These are phyloP conservation scores for Turritis glabra DNA, from an alignment of 345 rosid genomes.

Conservation along the genomic window DNA sequence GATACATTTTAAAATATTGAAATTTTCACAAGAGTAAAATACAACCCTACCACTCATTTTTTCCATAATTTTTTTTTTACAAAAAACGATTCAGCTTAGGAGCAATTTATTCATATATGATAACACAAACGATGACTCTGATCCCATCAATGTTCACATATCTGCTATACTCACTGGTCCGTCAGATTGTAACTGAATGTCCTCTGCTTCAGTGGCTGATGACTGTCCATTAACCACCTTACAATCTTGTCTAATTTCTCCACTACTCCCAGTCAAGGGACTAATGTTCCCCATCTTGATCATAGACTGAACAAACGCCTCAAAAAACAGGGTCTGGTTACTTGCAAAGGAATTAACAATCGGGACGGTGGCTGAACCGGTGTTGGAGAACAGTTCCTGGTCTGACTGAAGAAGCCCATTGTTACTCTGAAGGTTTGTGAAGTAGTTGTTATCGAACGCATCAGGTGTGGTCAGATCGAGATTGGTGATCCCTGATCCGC, in stretches of 20 bases:
- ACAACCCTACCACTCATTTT: background rate
- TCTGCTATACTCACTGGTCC: slow-evolving; percentile 16
- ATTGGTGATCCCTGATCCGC: slow-evolving; percentile 33
- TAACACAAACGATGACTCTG: slow-evolving; percentile 12
- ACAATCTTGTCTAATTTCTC: slow-evolving; percentile 64
- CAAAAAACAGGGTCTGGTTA: slow-evolving; percentile 56
- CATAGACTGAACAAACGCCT: slow-evolving; percentile 58
- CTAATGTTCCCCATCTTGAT: slow-evolving; percentile 64
- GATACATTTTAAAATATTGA: background rate
- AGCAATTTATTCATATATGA: background rate
- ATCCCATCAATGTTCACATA: slow-evolving; percentile 1
- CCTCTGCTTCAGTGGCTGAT: slow-evolving; percentile 18
- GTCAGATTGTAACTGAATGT: slow-evolving; percentile 12
- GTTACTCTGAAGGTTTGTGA: slow-evolving; percentile 44
- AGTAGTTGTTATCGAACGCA: slow-evolving; percentile 53
- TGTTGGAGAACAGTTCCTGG: slow-evolving; percentile 56
- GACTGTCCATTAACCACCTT: slow-evolving; percentile 45
- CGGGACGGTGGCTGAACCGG: slow-evolving; percentile 44
- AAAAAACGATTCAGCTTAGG: background rate
- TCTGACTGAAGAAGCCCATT: slow-evolving; percentile 62
- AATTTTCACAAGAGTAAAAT: background rate
- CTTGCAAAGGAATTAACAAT: slow-evolving; percentile 46
- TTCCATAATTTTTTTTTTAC: background rate
- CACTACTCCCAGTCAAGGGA: slow-evolving; percentile 50
- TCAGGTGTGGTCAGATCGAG: slow-evolving; percentile 58